Base-by-base conservation (phyloP, 495 filamentous ascomycete genomes). In the Pyronema domesticum region DNA sequence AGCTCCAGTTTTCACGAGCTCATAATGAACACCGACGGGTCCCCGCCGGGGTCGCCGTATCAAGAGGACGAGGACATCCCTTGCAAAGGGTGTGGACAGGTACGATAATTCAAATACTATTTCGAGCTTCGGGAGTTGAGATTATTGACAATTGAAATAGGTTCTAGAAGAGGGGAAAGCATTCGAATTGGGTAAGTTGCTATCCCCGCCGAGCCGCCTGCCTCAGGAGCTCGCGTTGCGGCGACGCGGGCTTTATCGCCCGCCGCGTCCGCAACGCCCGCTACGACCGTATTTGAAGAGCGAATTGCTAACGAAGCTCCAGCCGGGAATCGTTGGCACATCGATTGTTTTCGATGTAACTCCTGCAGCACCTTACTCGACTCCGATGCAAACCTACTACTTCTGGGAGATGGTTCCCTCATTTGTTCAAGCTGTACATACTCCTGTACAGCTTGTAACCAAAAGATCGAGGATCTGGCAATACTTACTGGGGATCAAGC, bases 341-440 rank as follows among this genome's bases (percentile, higher is more conserved):
- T 99, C 64, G 86, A 96, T 69, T 99, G 93, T 74, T 99, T 99
- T 69, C 83, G 89, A 63, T 99, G 93, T 74, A 94, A 94, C 67
- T 93, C 85, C 51, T 98, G 91, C 75, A 80, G 78, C 55, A 94
- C 89, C 36, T 78, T 96, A 30, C 83, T 99, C 68, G 93, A 99
- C 70, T 95, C 91, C 37, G 93, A 99, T 67, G 93, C 93, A 58
- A 95, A 99, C 67, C 83, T 99, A 37, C 77, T 99, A 40, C 80
- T 99, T 14, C 85, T 99, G 53, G 93, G 91, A 61, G 93, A 99
- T 68, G 93, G 91, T 40, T 95, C 91, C 6, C 77, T 99, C 53
- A 96, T 99, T 58, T 99, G 93, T 74, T 95, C 94, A 71, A 93
- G 94, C 65, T 99, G 93, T 73, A 99, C 93, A 40, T 99, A 99